A percentile compares a stretch with the other conserved stretches of the same genome.
Conservation (phyloP, 768 basidiomycete genomes). For the Psilocybe azurescens region DNA sequence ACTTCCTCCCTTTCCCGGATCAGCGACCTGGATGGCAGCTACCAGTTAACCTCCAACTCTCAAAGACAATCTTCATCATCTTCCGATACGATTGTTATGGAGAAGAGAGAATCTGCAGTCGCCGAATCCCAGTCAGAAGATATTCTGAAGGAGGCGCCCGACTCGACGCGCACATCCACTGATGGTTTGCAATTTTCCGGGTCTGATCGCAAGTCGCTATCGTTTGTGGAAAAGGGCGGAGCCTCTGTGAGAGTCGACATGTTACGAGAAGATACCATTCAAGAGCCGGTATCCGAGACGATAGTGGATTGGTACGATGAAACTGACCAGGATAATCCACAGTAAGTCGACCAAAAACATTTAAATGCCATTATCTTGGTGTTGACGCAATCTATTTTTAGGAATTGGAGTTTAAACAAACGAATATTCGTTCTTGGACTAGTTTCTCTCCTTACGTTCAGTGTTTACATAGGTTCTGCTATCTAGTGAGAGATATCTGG, state of each 20-base stretch:
- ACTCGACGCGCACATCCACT: background rate
- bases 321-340: slow-evolving; percentile 1
- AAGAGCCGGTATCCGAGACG: background rate
- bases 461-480: background rate
- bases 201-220: background rate
- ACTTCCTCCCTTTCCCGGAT: background rate
- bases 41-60: background rate
- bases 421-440: background rate
- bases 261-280: background rate
- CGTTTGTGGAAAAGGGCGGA: background rate
- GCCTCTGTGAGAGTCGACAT: background rate
- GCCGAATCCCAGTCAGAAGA: background rate
- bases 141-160: background rate
- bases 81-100: background rate
- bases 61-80: background rate
- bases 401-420: background rate
- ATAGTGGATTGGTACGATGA: slow-evolving; percentile 1
- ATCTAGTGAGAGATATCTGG: background rate
- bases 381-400: background rate
- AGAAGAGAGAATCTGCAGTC: background rate
- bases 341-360: background rate
- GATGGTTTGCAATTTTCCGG: background rate
- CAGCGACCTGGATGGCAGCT: background rate
- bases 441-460: background rate
- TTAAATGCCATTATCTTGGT: background rate